These are phyloP conservation scores for Cladosporium halotolerans DNA, from an alignment of 2,329 filamentous ascomycete species.

Conservation along the genomic window DNA sequence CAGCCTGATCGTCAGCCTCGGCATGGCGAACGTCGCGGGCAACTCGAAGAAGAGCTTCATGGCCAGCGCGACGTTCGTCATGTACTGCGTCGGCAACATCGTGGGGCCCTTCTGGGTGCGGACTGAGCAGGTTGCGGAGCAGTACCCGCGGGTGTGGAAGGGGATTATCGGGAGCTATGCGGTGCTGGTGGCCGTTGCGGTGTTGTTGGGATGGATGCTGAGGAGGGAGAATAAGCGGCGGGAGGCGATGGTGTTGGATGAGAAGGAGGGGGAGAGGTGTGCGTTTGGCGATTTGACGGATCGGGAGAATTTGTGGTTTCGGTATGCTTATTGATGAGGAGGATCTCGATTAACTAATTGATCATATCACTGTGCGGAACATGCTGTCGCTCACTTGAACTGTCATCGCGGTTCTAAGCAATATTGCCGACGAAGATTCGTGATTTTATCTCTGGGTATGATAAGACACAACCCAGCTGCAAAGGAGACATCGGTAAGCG, in stretches of 20 bases:
- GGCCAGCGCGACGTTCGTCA: constrained; percentile 62
- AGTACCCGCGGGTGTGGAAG: constrained; percentile 8
- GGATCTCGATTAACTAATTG: no score
- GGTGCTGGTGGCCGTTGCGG: constrained; percentile 2
- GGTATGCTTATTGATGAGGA: no score
- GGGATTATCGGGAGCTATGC: constrained; percentile 10
- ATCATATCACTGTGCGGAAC: no score
- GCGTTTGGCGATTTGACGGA: constrained; percentile 62
- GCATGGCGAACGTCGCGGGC: constrained; percentile 65
- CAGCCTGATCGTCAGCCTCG: constrained; percentile 52
- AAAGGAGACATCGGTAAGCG: no score
- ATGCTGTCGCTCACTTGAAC: no score
- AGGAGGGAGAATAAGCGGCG: constrained; percentile 1
- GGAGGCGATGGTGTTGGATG: constrained; percentile 4
- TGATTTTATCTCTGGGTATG: no score
- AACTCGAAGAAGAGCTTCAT: constrained; percentile 74
- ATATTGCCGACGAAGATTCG: no score
- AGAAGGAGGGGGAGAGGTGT: not conserved
- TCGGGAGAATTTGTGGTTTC: constrained; percentile 55
- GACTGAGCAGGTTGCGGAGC: not conserved
- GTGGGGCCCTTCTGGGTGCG: constrained; percentile 9
- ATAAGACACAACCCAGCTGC: no score
- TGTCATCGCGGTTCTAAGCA: no score
- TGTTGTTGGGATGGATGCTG: not conserved
- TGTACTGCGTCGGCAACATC: constrained; percentile 9